Percentiles rank a stretch among this genome's conserved stretches.
Conservation (phyloP, 805 yeast genomes). For the Monosporozyma unispora region DNA sequence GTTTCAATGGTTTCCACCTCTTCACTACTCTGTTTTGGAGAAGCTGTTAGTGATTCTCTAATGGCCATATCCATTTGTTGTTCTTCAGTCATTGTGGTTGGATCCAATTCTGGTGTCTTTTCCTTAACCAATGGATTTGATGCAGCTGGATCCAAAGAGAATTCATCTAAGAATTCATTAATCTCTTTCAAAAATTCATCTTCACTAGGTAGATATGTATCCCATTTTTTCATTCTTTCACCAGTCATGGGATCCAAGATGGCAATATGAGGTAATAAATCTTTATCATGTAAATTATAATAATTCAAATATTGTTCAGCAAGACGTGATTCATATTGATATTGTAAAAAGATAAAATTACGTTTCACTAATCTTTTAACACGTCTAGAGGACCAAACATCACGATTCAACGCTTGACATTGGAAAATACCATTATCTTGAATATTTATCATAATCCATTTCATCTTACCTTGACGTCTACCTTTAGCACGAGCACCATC, state of each 20-base stretch:
- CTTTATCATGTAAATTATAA: slow-evolving; percentile 49
- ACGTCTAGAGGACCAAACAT: slow-evolving; percentile 71
- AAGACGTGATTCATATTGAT: slow-evolving; percentile 63
- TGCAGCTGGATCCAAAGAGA: slow-evolving; percentile 54
- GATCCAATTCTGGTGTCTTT: slow-evolving; percentile 48
- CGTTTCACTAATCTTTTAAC: slow-evolving; percentile 57
- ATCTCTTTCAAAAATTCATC: slow-evolving; percentile 59
- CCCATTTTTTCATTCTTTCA: slow-evolving; percentile 75
- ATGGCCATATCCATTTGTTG: slow-evolving; percentile 75
- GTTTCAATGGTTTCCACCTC: background rate
- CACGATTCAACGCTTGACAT: slow-evolving; percentile 87
- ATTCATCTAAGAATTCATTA: slow-evolving; percentile 55
- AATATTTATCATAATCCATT: slow-evolving; percentile 82
- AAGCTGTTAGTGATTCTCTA: slow-evolving; percentile 43
- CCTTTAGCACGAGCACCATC: slow-evolving; percentile 68
- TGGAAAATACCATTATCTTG: slow-evolving; percentile 80
- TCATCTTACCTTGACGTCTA: slow-evolving; percentile 35
- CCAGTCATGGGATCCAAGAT: slow-evolving; percentile 94
- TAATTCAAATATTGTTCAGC: slow-evolving; percentile 66
- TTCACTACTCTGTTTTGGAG: background rate
- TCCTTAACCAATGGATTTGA: slow-evolving; percentile 60
- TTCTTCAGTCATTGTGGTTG: slow-evolving; percentile 64
- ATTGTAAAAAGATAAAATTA: slow-evolving; percentile 78
- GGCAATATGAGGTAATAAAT: slow-evolving; percentile 73
- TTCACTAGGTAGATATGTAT: slow-evolving; percentile 49